Base-by-base conservation (phyloP, 2,329 filamentous ascomycete genomes). In the Lachnellula occidentalis region DNA sequence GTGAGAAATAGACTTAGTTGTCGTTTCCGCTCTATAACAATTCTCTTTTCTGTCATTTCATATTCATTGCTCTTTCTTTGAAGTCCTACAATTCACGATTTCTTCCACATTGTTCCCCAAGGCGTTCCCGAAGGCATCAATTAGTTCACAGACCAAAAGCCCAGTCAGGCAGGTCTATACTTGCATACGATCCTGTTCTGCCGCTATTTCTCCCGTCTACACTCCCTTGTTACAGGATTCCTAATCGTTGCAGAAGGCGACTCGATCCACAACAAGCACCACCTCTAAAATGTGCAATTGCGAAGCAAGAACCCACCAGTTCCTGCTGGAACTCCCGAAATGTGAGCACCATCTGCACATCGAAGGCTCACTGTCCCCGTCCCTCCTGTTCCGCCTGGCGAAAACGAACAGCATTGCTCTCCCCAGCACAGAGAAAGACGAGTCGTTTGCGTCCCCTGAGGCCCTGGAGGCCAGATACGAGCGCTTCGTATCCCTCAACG, bases 261-360 rank as follows among this genome's bases (percentile, higher is more conserved):
- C 9, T 31, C 27, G 27, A 31, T 31, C 9, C 27, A 31, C 9
- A 9, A 11, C 27, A 31, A 31, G 27, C 27, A 31, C 27, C 27
- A 31, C 27, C 27, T 31, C 27, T 52, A 64, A 53, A 21, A 66
- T 66, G 64, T 65, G 63, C 51, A 57, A 59, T 60, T 64, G 63
- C 53, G 55, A 61, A 53, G 53, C 58, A 12, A 51, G 47, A 39
- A 53, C 56, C 51, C 62, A 64, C 71, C 69, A 74, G 42, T 83
- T 89, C 67, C 76, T 91, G 37, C 71, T 73, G 50, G 77, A 78
- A 34, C 78, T 92, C 31, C 88, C 88, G 59, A 92, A 92, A 75
- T 88, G 85, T 72, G 88, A 92, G 69, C 88, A 91, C 67, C 88
- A 92, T 71, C 80, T 92, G 51, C 88, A 92, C 68, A 77, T 92